Evolutionary conservation across 805 yeast genomes (phyloP).

Genomic region (Teunomyces lycoperdinae): DNA sequence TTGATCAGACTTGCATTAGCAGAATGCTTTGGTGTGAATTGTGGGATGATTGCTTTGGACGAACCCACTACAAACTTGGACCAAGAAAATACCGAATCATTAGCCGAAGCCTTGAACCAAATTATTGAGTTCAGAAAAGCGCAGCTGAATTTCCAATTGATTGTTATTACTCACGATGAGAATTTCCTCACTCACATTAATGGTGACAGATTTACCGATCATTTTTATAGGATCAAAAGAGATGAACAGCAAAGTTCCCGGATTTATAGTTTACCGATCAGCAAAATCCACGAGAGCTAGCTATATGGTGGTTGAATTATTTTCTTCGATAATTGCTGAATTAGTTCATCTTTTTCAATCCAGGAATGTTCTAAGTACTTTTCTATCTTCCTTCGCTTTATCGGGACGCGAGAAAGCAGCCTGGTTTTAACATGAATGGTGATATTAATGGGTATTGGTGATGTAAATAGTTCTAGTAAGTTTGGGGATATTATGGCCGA

Average conservation of each 20-base stretch:
- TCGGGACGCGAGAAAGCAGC: slow-evolving; percentile 47
- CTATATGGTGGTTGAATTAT: neutral
- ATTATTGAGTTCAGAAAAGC: slow-evolving; percentile 72
- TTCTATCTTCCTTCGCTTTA: slow-evolving; percentile 55
- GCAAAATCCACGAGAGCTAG: slow-evolving; percentile 30
- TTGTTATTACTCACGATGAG: slow-evolving; percentile 96
- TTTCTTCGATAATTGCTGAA: neutral
- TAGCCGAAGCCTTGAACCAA: slow-evolving; percentile 74
- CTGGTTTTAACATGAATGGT: slow-evolving; percentile 49
- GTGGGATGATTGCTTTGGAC: slow-evolving; percentile 94
- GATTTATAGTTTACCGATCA: slow-evolving; percentile 51
- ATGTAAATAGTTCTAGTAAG: slow-evolving; percentile 29
- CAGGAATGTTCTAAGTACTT: slow-evolving; percentile 76
- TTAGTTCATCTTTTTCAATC: slow-evolving; percentile 62
- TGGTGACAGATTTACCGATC: slow-evolving; percentile 82
- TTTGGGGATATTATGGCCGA: slow-evolving; percentile 20
- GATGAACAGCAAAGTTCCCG: slow-evolving; percentile 79
- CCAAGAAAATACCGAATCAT: slow-evolving; percentile 79
- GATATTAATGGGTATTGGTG: slow-evolving; percentile 30
- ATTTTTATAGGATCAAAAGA: slow-evolving; percentile 77
- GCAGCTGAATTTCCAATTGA: slow-evolving; percentile 88
- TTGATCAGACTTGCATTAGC: slow-evolving; percentile 88
- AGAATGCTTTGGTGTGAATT: slow-evolving; percentile 90
- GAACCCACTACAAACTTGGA: slow-evolving; percentile 98
- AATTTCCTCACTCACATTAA: slow-evolving; percentile 81